phyloP scores from a whole-genome alignment of 148 eudicot species.

The Drosera capensis region DNA sequence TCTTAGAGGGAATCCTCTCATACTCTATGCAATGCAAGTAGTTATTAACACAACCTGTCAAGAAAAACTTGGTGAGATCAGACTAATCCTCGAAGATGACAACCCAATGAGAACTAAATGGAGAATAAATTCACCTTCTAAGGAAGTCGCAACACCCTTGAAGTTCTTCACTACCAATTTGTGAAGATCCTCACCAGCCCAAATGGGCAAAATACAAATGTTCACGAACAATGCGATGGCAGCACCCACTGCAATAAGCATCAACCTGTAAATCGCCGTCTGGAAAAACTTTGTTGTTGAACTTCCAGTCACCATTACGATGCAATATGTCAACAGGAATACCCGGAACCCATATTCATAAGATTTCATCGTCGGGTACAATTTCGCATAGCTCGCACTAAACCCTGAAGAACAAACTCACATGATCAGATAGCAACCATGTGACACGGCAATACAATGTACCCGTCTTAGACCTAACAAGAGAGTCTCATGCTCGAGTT shows the following conservation, averaged over 20 bases:
- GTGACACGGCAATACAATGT: no score
- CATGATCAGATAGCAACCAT: not conserved
- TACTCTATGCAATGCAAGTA: not conserved
- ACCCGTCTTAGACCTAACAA: not conserved
- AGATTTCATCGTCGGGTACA: constrained; percentile 17
- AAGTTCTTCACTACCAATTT: not conserved
- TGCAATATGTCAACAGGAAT: not conserved
- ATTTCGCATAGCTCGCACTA: constrained; percentile 24
- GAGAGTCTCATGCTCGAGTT: not conserved
- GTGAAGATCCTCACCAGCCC: not conserved
- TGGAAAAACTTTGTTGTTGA: not conserved
- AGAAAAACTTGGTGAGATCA: no score
- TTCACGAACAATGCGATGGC: not conserved
- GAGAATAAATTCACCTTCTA: constrained; percentile 19
- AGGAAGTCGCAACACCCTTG: not conserved
- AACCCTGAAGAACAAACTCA: constrained; percentile 24
- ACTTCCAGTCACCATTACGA: not conserved
- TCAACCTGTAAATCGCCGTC: not conserved
- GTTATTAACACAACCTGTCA: constrained; percentile 6
- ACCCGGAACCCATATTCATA: not conserved
- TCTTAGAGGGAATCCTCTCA: constrained; percentile 19
- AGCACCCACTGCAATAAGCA: not conserved
- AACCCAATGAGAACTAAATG: no score
- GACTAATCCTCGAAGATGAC: no score
- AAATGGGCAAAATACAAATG: not conserved